Conservation (phyloP, 768 basidiomycete genomes). For the Phanerochaete sordida region DNA sequence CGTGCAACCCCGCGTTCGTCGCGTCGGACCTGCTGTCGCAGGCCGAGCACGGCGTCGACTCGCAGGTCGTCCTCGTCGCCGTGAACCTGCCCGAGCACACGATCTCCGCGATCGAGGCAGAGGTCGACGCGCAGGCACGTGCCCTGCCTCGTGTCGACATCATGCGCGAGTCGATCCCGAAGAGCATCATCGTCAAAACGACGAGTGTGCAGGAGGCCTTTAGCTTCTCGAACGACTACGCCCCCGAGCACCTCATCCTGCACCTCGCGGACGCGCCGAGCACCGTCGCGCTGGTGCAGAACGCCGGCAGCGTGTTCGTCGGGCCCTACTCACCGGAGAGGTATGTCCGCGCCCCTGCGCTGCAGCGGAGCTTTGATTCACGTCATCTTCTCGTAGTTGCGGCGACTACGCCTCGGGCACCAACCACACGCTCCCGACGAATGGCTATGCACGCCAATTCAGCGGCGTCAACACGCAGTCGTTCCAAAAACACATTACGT, state of each 20-base stretch:
- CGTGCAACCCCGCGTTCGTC: slow-evolving; percentile 84
- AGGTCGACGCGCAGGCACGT: slow-evolving; percentile 84
- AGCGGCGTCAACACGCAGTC: slow-evolving; percentile 96
- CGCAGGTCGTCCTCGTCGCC: slow-evolving; percentile 92
- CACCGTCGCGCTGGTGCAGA: slow-evolving; percentile 66
- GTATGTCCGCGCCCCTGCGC: slow-evolving; percentile 36
- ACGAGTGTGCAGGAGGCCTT: slow-evolving; percentile 71
- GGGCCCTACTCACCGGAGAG: slow-evolving; percentile 95
- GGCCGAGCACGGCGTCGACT: slow-evolving; percentile 97
- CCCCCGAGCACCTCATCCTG: slow-evolving; percentile 95
- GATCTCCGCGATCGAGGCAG: slow-evolving; percentile 73
- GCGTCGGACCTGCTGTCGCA: slow-evolving; percentile 97
- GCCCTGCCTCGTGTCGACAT: slow-evolving; percentile 89
- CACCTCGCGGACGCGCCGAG: slow-evolving; percentile 74
- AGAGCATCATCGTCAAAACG: slow-evolving; percentile 85
- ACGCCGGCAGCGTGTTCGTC: slow-evolving; percentile 96
- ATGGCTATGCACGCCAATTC: slow-evolving; percentile 96
- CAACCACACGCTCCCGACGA: slow-evolving; percentile 96
- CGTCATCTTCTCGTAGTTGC: slow-evolving; percentile 51
- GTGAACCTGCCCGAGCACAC: slow-evolving; percentile 61
- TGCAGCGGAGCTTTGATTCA: neutral
- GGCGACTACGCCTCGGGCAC: slow-evolving; percentile 99
- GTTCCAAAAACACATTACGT: slow-evolving; percentile 99
- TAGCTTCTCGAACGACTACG: slow-evolving; percentile 93
- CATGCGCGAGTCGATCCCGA: slow-evolving; percentile 81